Conservation (phyloP, 169 alveolate genomes). For the Plasmodium berghei region DNA sequence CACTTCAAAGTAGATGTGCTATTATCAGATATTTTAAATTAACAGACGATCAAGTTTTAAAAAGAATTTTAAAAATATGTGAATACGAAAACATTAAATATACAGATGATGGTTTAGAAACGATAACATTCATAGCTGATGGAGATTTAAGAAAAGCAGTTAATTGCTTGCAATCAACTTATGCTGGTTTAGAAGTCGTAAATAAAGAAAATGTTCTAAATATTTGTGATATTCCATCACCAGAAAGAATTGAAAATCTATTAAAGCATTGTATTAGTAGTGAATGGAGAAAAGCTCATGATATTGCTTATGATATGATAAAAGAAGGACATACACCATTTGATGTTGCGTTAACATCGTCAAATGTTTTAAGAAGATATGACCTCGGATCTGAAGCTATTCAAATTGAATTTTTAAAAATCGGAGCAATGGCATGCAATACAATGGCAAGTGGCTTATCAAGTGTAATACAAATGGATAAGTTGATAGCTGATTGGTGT, state of each 20-base stretch:
- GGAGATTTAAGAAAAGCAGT: constrained; percentile 96
- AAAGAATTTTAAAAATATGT: constrained; percentile 92
- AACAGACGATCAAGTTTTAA: constrained; percentile 93
- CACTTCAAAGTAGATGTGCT: constrained; percentile 99
- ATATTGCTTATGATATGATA: constrained; percentile 83
- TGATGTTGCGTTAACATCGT: constrained; percentile 87
- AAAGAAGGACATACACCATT: constrained; percentile 91
- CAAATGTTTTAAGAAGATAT: constrained; percentile 80
- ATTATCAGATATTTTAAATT: constrained; percentile 96
- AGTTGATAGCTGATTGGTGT: constrained; percentile 81
- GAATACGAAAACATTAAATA: constrained; percentile 84
- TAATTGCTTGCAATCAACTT: constrained; percentile 97
- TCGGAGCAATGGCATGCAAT: constrained; percentile 81
- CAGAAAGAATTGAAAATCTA: constrained; percentile 92
- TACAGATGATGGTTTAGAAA: constrained; percentile 95
- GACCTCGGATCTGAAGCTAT: constrained; percentile 78
- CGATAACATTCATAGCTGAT: constrained; percentile 96
- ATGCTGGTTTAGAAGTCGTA: constrained; percentile 95
- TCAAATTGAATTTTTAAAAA: constrained; percentile 79
- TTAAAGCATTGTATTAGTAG: constrained; percentile 89
- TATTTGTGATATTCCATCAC: constrained; percentile 97
- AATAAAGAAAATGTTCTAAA: constrained; percentile 94
- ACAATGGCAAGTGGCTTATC: constrained; percentile 81
- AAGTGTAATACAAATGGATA: constrained; percentile 79
- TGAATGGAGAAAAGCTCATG: constrained; percentile 90